phyloP scores from a whole-genome alignment of 345 rosid genomes.

The Moricandia moricandioides region DNA sequence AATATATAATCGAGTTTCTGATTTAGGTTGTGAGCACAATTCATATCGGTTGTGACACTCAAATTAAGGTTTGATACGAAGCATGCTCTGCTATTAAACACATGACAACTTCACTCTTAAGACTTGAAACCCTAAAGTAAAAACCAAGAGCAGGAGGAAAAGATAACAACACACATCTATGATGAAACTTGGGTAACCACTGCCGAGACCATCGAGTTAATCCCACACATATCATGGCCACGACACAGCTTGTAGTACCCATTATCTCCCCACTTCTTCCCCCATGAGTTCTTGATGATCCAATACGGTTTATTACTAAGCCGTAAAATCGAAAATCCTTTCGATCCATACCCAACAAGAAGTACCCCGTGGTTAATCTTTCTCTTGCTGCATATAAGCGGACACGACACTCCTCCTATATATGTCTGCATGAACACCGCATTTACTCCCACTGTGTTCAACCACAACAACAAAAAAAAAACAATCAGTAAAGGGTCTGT shows the following conservation, averaged over 20 bases:
- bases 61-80: too few relatives aligned
- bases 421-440: constrained; percentile 88
- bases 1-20: background rate
- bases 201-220: constrained; percentile 84
- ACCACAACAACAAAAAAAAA: background rate
- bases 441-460: constrained; percentile 62
- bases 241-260: constrained; percentile 82
- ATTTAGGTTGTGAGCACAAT: background rate
- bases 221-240: constrained; percentile 72
- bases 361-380: constrained; percentile 74
- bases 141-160: background rate
- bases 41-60: background rate
- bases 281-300: constrained; percentile 95
- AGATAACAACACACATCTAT: constrained; percentile 25
- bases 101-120: too few relatives aligned
- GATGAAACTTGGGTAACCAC: constrained; percentile 49
- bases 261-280: constrained; percentile 72
- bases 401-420: constrained; percentile 90
- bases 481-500: background rate
- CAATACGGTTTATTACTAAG: constrained; percentile 68
- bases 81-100: too few relatives aligned
- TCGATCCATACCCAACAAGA: constrained; percentile 70
- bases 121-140: background rate
- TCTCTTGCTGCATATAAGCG: constrained; percentile 71
- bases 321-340: constrained; percentile 75